phyloP scores from a whole-genome alignment of 1,284 basidiomycete species.

The Coniferiporia sulphurascens region DNA sequence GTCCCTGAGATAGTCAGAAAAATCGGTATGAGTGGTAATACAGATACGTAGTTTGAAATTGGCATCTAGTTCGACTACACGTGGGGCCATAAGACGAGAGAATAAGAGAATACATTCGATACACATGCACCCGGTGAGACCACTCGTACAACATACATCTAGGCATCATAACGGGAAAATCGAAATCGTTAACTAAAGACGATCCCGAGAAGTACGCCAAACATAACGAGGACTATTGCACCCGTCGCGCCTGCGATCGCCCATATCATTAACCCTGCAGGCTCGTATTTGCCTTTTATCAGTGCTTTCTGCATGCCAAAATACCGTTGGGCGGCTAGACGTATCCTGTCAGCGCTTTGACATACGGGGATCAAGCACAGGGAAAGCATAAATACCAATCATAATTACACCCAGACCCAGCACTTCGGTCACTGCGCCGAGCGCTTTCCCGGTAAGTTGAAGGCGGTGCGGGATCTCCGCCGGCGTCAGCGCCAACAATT shows the following conservation, averaged over 20 bases:
- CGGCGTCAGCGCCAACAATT: conserved; percentile 2
- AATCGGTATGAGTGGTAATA: no score
- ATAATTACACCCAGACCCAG: conserved; percentile 9
- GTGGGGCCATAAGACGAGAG: no score
- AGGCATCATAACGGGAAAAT: neutral
- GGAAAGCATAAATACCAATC: neutral
- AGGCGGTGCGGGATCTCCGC: neutral
- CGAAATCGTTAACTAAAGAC: neutral
- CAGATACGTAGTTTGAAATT: no score
- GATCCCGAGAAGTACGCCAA: conserved; percentile 10
- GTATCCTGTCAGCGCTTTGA: neutral
- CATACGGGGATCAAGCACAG: neutral
- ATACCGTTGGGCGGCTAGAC: conserved; percentile 1
- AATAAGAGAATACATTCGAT: neutral
- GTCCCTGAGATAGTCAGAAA: no score
- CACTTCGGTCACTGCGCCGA: conserved; percentile 1
- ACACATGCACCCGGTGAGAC: neutral
- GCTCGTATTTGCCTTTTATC: conserved; percentile 6
- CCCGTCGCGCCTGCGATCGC: neutral
- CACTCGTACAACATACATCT: neutral
- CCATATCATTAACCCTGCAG: conserved; percentile 7
- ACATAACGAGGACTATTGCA: conserved; percentile 1
- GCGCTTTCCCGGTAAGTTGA: neutral
- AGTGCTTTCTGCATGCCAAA: conserved; percentile 12
- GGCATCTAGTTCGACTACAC: no score